phyloP scores from a whole-genome alignment of 768 basidiomycete species.

The Filobasidium floriforme region DNA sequence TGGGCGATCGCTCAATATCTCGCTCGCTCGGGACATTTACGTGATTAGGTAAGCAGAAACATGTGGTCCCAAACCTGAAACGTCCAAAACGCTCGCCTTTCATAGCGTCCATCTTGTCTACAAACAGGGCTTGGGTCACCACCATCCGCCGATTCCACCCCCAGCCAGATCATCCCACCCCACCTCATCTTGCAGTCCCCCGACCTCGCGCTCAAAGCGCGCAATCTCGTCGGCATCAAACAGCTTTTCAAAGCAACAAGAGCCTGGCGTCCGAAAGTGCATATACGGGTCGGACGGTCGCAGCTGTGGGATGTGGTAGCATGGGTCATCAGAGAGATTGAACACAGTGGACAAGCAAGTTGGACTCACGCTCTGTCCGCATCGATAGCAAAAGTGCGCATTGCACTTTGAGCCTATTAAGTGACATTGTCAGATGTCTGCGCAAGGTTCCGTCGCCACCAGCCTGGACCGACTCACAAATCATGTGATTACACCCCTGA shows the following conservation, averaged over 20 bases:
- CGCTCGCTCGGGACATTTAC: too few relatives aligned
- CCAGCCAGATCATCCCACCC: neutral
- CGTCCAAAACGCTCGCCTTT: too few relatives aligned
- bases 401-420: slow-evolving; percentile 51
- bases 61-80: too few relatives aligned
- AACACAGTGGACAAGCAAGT: slow-evolving; percentile 42
- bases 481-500: slow-evolving; percentile 69
- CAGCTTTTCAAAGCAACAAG: slow-evolving; percentile 38
- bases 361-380: slow-evolving; percentile 54
- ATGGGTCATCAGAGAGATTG: too few relatives aligned
- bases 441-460: too few relatives aligned
- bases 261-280: slow-evolving; percentile 35
- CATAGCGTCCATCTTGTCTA: too few relatives aligned
- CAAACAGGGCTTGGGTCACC: neutral
- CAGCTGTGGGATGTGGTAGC: slow-evolving; percentile 21
- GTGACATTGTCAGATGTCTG: slow-evolving; percentile 61
- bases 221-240: slow-evolving; percentile 43
- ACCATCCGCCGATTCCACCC: neutral
- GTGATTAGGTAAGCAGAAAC: too few relatives aligned
- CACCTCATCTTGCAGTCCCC: neutral
- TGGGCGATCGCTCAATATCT: too few relatives aligned
- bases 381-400: slow-evolving; percentile 75
- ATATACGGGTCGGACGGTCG: slow-evolving; percentile 39
- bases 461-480: slow-evolving; percentile 50
- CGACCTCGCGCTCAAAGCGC: slow-evolving; percentile 35